These are phyloP conservation scores for Clavulina sp. DNA, from an alignment of 768 basidiomycete species.

Conservation along the genomic window DNA sequence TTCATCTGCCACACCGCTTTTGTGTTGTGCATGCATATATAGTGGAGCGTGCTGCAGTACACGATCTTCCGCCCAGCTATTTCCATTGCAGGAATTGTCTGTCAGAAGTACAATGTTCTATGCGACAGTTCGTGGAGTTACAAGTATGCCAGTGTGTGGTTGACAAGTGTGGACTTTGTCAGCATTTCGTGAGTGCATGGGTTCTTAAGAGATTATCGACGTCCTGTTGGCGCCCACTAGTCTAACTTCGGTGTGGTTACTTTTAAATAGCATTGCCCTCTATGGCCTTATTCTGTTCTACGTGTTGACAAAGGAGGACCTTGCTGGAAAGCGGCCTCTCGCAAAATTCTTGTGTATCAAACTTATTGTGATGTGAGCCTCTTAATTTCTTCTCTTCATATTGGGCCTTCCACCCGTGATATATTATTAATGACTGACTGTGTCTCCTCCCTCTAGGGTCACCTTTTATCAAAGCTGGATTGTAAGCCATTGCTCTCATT, in stretches of 20 bases:
- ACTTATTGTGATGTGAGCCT: constrained; percentile 14
- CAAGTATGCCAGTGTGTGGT: constrained; percentile 48
- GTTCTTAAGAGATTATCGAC: no score
- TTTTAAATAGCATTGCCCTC: constrained; percentile 36
- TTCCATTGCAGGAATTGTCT: constrained; percentile 65
- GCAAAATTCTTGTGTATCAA: constrained; percentile 82
- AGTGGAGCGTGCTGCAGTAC: constrained; percentile 87
- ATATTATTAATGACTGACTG: constrained; percentile 32
- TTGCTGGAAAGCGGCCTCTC: constrained; percentile 56
- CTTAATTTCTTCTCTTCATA: constrained; percentile 9
- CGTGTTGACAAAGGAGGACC: constrained; percentile 59
- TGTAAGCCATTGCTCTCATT: constrained; percentile 24
- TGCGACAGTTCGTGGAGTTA: constrained; percentile 44
- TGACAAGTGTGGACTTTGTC: constrained; percentile 56
- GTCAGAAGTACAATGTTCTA: constrained; percentile 47
- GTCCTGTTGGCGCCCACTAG: neutral
- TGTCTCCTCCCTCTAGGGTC: constrained; percentile 35
- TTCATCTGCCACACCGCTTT: neutral
- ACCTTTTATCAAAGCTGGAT: constrained; percentile 78
- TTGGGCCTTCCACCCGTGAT: neutral
- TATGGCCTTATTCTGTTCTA: constrained; percentile 80
- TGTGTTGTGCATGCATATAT: constrained; percentile 6
- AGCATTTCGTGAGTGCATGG: constrained; percentile 47
- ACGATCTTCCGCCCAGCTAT: constrained; percentile 55
- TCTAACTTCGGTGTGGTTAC: neutral